Evolutionary conservation across 805 yeast species (phyloP).

Genomic region (Zygoascus ofunaensis): DNA sequence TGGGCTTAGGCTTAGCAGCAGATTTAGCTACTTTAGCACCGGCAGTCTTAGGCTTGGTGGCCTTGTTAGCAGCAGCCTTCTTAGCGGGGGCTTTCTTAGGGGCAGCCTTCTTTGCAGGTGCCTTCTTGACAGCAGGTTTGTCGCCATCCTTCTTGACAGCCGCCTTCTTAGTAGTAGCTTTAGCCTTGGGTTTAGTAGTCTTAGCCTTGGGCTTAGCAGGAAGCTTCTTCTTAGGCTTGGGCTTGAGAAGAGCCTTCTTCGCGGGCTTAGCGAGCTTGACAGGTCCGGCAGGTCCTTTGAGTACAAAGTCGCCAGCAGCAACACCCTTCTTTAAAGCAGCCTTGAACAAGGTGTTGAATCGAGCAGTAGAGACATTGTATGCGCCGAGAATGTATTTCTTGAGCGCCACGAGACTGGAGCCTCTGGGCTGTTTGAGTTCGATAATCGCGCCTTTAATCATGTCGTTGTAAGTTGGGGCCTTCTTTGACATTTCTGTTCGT

Average conservation of each 20-base stretch:
- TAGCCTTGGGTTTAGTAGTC: constrained; percentile 29
- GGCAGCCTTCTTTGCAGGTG: constrained; percentile 21
- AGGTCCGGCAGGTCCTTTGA: constrained; percentile 86
- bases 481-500: background rate
- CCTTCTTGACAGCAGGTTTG: constrained; percentile 30
- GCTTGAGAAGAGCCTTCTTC: constrained; percentile 31
- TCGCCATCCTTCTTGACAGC: constrained; percentile 25
- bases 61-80: constrained; percentile 20
- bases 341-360: constrained; percentile 70
- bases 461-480: constrained; percentile 29
- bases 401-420: constrained; percentile 73
- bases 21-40: background rate
- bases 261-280: constrained; percentile 51
- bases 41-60: constrained; percentile 19
- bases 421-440: constrained; percentile 69
- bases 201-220: constrained; percentile 20
- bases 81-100: constrained; percentile 19
- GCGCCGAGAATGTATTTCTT: constrained; percentile 70
- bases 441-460: constrained; percentile 60
- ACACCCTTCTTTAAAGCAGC: constrained; percentile 73
- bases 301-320: constrained; percentile 61
- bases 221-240: constrained; percentile 17
- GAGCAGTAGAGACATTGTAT: constrained; percentile 47
- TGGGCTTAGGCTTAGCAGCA: constrained; percentile 4
- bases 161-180: constrained; percentile 17